These are phyloP conservation scores for Fusarium protoensiforme DNA, from an alignment of 2,329 filamentous ascomycete genomes.

Conservation along the genomic window DNA sequence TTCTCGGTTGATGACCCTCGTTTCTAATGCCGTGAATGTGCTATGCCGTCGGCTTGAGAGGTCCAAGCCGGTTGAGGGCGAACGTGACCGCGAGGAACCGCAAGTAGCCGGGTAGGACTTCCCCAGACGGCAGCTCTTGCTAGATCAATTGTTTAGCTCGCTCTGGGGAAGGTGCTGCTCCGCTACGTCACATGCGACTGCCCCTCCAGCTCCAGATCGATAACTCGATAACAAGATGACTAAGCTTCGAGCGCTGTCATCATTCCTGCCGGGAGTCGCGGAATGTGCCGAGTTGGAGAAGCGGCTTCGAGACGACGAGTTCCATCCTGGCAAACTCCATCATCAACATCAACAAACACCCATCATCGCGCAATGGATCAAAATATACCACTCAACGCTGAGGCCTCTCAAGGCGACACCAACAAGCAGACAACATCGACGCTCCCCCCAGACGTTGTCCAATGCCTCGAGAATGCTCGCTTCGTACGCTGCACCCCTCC, in stretches of 20 bases:
- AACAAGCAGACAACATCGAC: conserved; percentile 75
- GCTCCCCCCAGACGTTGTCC: conserved; percentile 85
- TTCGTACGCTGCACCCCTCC: conserved; percentile 72
- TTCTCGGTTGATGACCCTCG: conserved; percentile 22
- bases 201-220: background rate
- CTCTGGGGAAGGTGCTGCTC: conserved; percentile 19
- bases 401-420: conserved; percentile 78
- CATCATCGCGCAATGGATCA: conserved; percentile 61
- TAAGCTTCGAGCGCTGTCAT: conserved; percentile 23
- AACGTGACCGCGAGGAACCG: conserved; percentile 48
- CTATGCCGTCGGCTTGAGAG: conserved; percentile 41
- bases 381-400: conserved; percentile 75
- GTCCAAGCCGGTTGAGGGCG: conserved; percentile 35
- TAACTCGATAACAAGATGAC: conserved; percentile 4
- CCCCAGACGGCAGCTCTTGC: conserved; percentile 34
- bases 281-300: conserved; percentile 26
- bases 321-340: conserved; percentile 15
- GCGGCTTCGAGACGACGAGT: conserved; percentile 5
- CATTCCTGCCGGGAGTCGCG: conserved; percentile 26
- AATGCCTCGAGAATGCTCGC: conserved; percentile 92
- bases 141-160: conserved; percentile 8
- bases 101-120: conserved; percentile 46
- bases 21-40: conserved; percentile 40
- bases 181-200: conserved; percentile 42
- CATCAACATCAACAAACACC: conserved; percentile 20